Evolutionary conservation across 1,139 yeast species (phyloP).

Genomic region (Saccharomycopsis crataegensis): DNA sequence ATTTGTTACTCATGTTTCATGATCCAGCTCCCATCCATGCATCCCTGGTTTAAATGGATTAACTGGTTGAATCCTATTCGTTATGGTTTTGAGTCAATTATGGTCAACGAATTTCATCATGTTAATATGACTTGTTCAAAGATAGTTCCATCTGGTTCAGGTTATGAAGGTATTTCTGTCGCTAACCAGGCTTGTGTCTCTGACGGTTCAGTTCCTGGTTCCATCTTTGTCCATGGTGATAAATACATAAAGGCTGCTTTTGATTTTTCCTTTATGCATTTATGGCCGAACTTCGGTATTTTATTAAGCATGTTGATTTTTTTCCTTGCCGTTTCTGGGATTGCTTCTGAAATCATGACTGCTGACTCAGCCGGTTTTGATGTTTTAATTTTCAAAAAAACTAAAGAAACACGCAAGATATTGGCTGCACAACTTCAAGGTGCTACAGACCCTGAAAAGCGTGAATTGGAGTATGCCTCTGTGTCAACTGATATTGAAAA

Average conservation of each 20-base stretch:
- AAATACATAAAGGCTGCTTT: conserved; percentile 33
- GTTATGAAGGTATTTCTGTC: conserved; percentile 35
- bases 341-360: conserved; percentile 34
- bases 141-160: conserved; percentile 48
- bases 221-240: conserved; percentile 40
- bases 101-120: conserved; percentile 52
- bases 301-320: conserved; percentile 35
- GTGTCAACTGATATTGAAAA: conserved; percentile 28
- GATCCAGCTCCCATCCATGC: conserved; percentile 53
- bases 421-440: conserved; percentile 17
- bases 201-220: conserved; percentile 37
- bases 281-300: conserved; percentile 49
- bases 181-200: conserved; percentile 45
- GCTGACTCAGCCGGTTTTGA: conserved; percentile 37
- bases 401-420: conserved; percentile 20
- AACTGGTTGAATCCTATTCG: conserved; percentile 50
- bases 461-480: conserved; percentile 33
- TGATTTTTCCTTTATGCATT: conserved; percentile 33
- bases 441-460: conserved; percentile 15
- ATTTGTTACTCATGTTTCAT: conserved; percentile 48
- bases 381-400: conserved; percentile 33
- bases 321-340: conserved; percentile 31
- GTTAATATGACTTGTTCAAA: conserved; percentile 42
- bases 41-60: conserved; percentile 61
- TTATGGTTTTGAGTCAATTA: conserved; percentile 50